phyloP scores from a whole-genome alignment of 2,329 filamentous ascomycete species.

The Scedosporium aurantiacum region DNA sequence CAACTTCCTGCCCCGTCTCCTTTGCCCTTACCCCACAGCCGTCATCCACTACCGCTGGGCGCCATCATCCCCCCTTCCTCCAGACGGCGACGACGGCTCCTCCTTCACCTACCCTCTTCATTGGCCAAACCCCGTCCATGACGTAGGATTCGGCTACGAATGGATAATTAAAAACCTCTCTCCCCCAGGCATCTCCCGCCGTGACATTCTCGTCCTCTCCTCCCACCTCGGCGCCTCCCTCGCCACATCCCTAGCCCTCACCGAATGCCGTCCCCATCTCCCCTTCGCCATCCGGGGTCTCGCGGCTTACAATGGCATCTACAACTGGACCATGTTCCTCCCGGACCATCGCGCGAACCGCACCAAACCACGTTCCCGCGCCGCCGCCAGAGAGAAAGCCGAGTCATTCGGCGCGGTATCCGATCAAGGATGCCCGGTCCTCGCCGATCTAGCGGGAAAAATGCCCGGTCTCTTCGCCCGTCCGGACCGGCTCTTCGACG shows the following conservation, averaged over 20 bases:
- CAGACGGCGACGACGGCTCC: constrained; percentile 5
- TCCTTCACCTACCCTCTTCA: constrained; percentile 16
- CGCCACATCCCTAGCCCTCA: constrained; percentile 45
- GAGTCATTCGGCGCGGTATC: constrained; percentile 5
- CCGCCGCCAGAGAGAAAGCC: neutral
- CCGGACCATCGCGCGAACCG: constrained; percentile 37
- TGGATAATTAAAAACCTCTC: constrained; percentile 37
- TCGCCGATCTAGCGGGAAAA: neutral
- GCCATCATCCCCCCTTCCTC: constrained; percentile 11
- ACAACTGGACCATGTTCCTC: constrained; percentile 53
- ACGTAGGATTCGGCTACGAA: constrained; percentile 40
- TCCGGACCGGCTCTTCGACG: constrained; percentile 43
- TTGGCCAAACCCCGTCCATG: constrained; percentile 49
- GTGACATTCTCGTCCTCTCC: constrained; percentile 35
- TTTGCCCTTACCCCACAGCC: constrained; percentile 33
- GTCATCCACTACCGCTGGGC: constrained; percentile 52
- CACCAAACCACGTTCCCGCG: constrained; percentile 4
- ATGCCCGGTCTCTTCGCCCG: constrained; percentile 32
- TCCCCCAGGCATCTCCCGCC: constrained; percentile 21
- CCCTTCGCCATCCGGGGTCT: constrained; percentile 40
- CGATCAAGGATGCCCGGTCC: neutral
- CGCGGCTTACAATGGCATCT: constrained; percentile 48
- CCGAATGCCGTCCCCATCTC: constrained; percentile 34
- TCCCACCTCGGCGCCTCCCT: constrained; percentile 47
- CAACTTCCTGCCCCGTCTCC: constrained; percentile 27